A percentile compares a stretch with the other conserved stretches of the same genome.
These are phyloP conservation scores for Phytopythium helicoides DNA, from an alignment of 352 stramenopile genomes.

Conservation along the genomic window DNA sequence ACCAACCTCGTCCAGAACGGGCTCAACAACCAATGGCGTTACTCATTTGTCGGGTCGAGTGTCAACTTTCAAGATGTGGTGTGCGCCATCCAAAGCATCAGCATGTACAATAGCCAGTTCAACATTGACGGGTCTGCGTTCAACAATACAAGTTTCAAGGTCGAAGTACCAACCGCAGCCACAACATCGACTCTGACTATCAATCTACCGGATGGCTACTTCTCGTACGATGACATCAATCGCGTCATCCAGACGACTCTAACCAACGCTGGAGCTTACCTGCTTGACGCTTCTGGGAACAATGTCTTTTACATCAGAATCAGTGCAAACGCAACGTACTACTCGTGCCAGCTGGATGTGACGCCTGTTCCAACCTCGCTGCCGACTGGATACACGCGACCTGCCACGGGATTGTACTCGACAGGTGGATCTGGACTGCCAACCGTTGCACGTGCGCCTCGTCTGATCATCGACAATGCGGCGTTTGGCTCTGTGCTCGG, in stretches of 20 bases:
- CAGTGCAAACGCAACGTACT: neutral
- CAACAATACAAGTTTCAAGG: neutral
- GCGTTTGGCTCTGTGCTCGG: constrained; percentile 9
- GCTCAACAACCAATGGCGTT: neutral
- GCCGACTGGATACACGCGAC: neutral
- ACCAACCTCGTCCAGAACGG: neutral
- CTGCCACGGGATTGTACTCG: constrained; percentile 11
- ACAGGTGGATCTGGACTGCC: constrained; percentile 10
- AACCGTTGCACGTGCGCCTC: constrained; percentile 5
- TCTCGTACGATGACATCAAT: neutral
- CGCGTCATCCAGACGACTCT: too few species aligned
- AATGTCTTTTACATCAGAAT: constrained; percentile 6
- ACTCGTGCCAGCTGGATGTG: constrained; percentile 8
- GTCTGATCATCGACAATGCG: constrained; percentile 14
- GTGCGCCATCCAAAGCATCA: neutral
- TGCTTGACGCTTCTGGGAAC: too few species aligned
- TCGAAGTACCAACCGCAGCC: constrained; percentile 8
- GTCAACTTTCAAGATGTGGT: constrained; percentile 1
- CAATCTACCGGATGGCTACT: constrained; percentile 7
- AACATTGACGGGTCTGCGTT: constrained; percentile 1
- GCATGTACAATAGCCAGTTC: neutral
- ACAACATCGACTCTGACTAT: constrained; percentile 6
- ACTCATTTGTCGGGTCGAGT: neutral
- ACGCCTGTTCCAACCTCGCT: neutral
- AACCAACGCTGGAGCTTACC: too few species aligned